Conservation (phyloP, 192 early-diverging fungal genomes). For the Coemansia sp. region DNA sequence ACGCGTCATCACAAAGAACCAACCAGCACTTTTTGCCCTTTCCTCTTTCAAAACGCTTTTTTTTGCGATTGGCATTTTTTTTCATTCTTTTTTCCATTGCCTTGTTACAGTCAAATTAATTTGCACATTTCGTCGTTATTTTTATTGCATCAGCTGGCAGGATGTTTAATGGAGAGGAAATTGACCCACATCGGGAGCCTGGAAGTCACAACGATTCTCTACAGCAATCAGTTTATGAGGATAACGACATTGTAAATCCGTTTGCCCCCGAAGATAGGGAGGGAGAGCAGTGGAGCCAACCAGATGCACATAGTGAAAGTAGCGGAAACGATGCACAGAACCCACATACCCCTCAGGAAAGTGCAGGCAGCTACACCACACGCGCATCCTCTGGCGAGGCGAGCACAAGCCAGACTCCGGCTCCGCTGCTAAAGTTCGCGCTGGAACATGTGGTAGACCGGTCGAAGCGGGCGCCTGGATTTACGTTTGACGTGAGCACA, state of each 20-base stretch:
- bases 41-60: neutral
- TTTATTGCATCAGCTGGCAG: neutral
- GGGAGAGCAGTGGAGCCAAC: conserved; percentile 13
- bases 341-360: neutral
- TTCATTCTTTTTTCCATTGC: conserved; percentile 5
- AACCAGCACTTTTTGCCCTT: neutral
- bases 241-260: conserved; percentile 18
- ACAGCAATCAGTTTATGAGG: conserved; percentile 23
- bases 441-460: conserved; percentile 53
- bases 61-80: conserved; percentile 10
- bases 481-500: conserved; percentile 43
- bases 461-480: conserved; percentile 40
- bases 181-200: conserved; percentile 43
- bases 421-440: conserved; percentile 37
- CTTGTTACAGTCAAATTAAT: neutral
- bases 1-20: neutral
- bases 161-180: conserved; percentile 28
- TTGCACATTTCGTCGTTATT: neutral
- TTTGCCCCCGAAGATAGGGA: conserved; percentile 24
- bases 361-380: neutral
- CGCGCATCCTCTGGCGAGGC: neutral
- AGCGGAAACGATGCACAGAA: neutral
- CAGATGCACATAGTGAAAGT: neutral
- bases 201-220: conserved; percentile 3
- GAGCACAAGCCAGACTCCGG: neutral